These are phyloP conservation scores for Pleoardoris graminearum DNA, from an alignment of 2,329 filamentous ascomycete genomes.

Conservation along the genomic window DNA sequence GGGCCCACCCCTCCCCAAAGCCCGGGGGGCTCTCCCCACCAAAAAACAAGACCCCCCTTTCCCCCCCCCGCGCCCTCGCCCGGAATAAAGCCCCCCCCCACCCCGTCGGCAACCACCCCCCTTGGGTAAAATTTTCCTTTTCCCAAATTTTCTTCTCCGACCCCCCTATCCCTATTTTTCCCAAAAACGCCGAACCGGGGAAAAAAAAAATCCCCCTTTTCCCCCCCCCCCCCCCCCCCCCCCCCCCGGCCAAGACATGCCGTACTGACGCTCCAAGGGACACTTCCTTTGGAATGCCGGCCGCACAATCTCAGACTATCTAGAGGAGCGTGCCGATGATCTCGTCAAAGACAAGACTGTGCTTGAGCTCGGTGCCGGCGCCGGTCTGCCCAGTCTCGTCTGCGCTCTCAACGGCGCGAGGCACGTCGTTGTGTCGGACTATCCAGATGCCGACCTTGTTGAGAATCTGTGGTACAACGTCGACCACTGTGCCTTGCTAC, in stretches of 20 bases:
- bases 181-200: no score
- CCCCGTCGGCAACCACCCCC: no score
- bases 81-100: no score
- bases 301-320: conserved; percentile 74
- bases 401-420: conserved; percentile 71
- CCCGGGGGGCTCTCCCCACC: no score
- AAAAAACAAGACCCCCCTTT: no score
- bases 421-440: conserved; percentile 78
- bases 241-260: not conserved
- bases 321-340: conserved; percentile 66
- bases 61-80: no score
- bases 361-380: conserved; percentile 86
- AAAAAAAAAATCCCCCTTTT: not conserved
- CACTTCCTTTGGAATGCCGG: conserved; percentile 92
- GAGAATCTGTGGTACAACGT: conserved; percentile 79
- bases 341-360: conserved; percentile 71
- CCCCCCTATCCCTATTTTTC: not conserved
- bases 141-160: no score
- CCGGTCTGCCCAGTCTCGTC: conserved; percentile 80
- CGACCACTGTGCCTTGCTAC: conserved; percentile 54
- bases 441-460: conserved; percentile 82
- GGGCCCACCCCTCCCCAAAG: no score
- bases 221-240: not conserved
- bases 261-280: conserved; percentile 53
- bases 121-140: no score